These are phyloP conservation scores for Vickermania spadyakhi DNA, from an alignment of 208 protist genomes.

Conservation along the genomic window DNA sequence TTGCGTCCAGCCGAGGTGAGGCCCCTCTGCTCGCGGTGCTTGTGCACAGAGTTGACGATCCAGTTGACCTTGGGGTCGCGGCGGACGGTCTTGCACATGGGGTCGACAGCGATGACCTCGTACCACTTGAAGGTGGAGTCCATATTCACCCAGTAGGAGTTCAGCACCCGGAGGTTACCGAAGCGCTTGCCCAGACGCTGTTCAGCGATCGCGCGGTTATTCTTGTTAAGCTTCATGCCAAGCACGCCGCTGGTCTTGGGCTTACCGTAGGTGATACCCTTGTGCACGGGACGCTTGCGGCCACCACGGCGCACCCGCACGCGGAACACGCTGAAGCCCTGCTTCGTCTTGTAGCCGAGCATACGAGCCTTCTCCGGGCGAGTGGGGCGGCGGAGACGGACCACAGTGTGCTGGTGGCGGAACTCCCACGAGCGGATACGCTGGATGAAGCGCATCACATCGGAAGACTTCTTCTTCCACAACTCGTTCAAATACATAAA, in stretches of 20 bases:
- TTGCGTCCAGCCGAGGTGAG: conserved; percentile 97
- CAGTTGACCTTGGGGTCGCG: conserved; percentile 99
- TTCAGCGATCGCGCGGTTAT: conserved; percentile 95
- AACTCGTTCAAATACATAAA: conserved; percentile 99
- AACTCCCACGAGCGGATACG: conserved; percentile 99
- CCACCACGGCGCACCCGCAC: conserved; percentile 98
- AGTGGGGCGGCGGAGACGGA: conserved; percentile 93
- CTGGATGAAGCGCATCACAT: conserved; percentile 99
- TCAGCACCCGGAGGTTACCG: conserved; percentile 97
- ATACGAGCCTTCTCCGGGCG: conserved; percentile 98
- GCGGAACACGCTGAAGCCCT: conserved; percentile 99
- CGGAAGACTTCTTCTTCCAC: conserved; percentile 99
- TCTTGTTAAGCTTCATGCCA: conserved; percentile 95
- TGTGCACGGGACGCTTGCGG: conserved; percentile 95
- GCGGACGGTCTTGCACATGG: conserved; percentile 96
- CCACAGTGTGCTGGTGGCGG: conserved; percentile 92
- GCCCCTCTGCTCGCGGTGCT: conserved; percentile 97
- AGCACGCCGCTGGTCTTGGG: conserved; percentile 97
- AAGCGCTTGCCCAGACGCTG: conserved; percentile 94
- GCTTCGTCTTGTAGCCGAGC: conserved; percentile 99
- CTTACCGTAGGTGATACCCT: conserved; percentile 99
- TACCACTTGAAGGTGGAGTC: conserved; percentile 97
- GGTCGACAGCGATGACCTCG: conserved; percentile 99
- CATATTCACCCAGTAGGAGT: conserved; percentile 99
- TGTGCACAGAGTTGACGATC: conserved; percentile 96